Base-by-base conservation (phyloP, 2,329 filamentous ascomycete species). In the Alternaria metachromatica region DNA sequence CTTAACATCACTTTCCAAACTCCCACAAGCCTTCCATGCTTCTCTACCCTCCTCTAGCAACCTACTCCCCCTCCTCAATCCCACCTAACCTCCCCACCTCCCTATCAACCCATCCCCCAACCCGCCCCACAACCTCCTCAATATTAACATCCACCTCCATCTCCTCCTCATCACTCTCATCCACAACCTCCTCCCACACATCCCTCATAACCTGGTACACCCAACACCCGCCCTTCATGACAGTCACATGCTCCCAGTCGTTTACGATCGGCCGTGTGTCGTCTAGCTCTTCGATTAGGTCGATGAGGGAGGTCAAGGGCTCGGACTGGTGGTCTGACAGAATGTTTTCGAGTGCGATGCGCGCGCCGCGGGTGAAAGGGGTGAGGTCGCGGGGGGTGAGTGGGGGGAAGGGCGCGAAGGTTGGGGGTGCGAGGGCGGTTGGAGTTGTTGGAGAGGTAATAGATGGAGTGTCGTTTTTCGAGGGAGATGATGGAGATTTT, bases 291-390 rank as follows among this genome's bases (percentile, higher is more conserved):
- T 61, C 30, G 1, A 64, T 21, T 0, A 64, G 8, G 2, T 53
- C 57, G 2, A 50, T 54, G 18, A 63, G 13, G 0, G 3, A 26
- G 20, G 11, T 13, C 0, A 37, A 4, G 0, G 55, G 46, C 8
- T 53, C 18, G 3, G 43, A 30, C 2, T 30, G 13, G 28, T 60
- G 44, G n/a, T 67, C 62, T 2, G 26, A 21, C 1, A 60, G 21
- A 0, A 67, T 43, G 28, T 67, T 67, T 46, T 60, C 56, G 2
- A 67, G 44, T 0, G 65, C 62, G 20, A 67, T 65, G 6, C 3
- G 13, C 0, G 51, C 54, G 25, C 65, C 62, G 26, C 21, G 48
- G 43, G 54, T 44, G 48, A 67, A 67, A n/a, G 25, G 37, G 28
- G 59, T 21, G 6, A 55, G 33, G 28, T 33, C 8, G 44, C 58